A percentile compares a stretch with the other conserved stretches of the same genome.
Evolutionary conservation across 345 rosid genomes (phyloP).

Genomic region (Acer saccharum): DNA sequence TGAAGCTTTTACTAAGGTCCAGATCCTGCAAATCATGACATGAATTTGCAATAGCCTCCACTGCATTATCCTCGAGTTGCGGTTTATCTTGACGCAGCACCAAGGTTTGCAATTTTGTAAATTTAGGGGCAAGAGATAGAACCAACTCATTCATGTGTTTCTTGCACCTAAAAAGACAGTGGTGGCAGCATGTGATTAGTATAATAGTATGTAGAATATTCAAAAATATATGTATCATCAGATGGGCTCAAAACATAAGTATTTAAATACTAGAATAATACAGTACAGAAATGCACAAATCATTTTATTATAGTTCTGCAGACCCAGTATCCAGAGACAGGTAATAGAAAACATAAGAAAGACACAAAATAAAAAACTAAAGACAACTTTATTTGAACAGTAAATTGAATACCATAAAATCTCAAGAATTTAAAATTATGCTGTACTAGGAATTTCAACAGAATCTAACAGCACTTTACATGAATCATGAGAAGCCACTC

Average conservation of each 20-base stretch:
- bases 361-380: neutral
- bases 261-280: no score
- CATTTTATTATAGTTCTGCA: neutral
- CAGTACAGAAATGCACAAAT: neutral
- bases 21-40: constrained; percentile 86
- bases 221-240: constrained; percentile 1
- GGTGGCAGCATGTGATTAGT: neutral
- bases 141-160: constrained; percentile 83
- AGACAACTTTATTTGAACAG: neutral
- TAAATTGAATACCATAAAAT: neutral
- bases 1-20: constrained; percentile 97
- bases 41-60: constrained; percentile 72
- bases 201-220: neutral
- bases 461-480: constrained; percentile 7
- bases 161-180: constrained; percentile 60
- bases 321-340: neutral
- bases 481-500: constrained; percentile 2
- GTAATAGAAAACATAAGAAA: neutral
- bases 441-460: neutral
- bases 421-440: neutral
- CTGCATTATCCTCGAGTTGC: constrained; percentile 81
- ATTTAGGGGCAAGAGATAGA: constrained; percentile 78
- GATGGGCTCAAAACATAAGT: neutral
- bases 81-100: constrained; percentile 86
- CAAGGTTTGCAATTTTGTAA: constrained; percentile 69